Percentiles rank a stretch among this genome's conserved stretches.
phyloP scores from a whole-genome alignment of 495 filamentous ascomycete species.

The Podospora appendiculata region DNA sequence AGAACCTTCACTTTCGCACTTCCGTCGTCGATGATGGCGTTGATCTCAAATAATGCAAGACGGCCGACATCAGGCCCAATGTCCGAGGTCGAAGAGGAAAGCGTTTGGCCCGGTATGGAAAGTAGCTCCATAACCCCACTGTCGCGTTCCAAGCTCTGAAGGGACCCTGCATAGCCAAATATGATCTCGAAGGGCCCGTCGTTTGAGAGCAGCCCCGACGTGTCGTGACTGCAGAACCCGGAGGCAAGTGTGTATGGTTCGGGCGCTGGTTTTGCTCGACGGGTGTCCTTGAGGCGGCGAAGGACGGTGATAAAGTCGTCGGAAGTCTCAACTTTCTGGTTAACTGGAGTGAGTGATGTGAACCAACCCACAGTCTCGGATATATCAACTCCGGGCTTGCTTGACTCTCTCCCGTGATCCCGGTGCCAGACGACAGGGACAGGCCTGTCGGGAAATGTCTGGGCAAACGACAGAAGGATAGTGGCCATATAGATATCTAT shows the following conservation, averaged over 20 bases:
- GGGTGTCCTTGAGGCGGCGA: conserved; percentile 32
- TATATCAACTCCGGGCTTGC: conserved; percentile 29
- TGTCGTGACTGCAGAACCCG: conserved; percentile 39
- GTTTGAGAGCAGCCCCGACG: conserved; percentile 34
- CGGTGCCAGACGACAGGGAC: conserved; percentile 49
- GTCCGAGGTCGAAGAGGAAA: conserved; percentile 44
- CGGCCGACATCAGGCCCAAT: conserved; percentile 47
- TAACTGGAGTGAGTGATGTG: conserved; percentile 35
- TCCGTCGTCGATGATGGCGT: conserved; percentile 48
- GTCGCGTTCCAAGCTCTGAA: conserved; percentile 54
- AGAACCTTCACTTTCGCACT: conserved; percentile 56
- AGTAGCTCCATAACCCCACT: conserved; percentile 54
- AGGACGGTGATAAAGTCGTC: conserved; percentile 35
- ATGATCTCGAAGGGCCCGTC: conserved; percentile 61
- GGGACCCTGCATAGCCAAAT: conserved; percentile 62
- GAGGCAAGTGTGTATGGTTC: conserved; percentile 26
- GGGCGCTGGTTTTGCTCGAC: conserved; percentile 21
- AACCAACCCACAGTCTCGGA: conserved; percentile 45
- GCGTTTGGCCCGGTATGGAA: conserved; percentile 30
- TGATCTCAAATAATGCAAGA: conserved; percentile 60
- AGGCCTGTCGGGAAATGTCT: conserved; percentile 43
- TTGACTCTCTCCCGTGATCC: conserved; percentile 34
- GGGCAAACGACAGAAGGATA: conserved; percentile 40
- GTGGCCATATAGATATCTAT: conserved; percentile 42
- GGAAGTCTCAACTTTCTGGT: conserved; percentile 19